These are phyloP conservation scores for Verbascum thapsus DNA, from an alignment of 257 asterid species.

Conservation along the genomic window DNA sequence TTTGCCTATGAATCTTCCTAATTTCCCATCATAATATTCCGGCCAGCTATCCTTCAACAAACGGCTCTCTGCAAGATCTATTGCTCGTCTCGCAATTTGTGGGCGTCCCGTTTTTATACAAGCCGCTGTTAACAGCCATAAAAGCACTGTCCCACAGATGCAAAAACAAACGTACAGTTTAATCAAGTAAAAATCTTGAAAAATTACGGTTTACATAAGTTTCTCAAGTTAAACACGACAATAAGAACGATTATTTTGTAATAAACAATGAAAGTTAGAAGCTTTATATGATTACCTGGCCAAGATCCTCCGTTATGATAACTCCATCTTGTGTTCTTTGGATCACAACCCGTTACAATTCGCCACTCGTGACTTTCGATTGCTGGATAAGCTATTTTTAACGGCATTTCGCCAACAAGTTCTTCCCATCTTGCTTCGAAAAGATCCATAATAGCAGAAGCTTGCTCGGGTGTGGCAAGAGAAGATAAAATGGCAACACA, in stretches of 20 bases:
- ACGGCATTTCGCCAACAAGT: conserved; percentile 83
- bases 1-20: conserved; percentile 70
- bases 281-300: conserved; percentile 93
- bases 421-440: conserved; percentile 87
- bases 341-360: conserved; percentile 80
- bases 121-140: conserved; percentile 86
- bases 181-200: background rate
- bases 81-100: conserved; percentile 76
- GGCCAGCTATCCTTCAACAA: conserved; percentile 82
- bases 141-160: conserved; percentile 52
- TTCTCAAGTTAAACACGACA: no score
- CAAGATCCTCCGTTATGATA: conserved; percentile 89
- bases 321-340: conserved; percentile 87
- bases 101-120: conserved; percentile 85
- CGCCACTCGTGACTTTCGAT: conserved; percentile 85
- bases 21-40: conserved; percentile 75
- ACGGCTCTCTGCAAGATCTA: conserved; percentile 84
- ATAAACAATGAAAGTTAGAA: no score
- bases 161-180: conserved; percentile 17
- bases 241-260: no score
- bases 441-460: conserved; percentile 84
- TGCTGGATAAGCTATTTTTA: conserved; percentile 73
- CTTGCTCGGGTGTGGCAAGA: conserved; percentile 83
- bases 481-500: conserved; percentile 79
- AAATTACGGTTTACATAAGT: no score